phyloP scores from a whole-genome alignment of 306 rosid genomes.

The Rosa lucieae region DNA sequence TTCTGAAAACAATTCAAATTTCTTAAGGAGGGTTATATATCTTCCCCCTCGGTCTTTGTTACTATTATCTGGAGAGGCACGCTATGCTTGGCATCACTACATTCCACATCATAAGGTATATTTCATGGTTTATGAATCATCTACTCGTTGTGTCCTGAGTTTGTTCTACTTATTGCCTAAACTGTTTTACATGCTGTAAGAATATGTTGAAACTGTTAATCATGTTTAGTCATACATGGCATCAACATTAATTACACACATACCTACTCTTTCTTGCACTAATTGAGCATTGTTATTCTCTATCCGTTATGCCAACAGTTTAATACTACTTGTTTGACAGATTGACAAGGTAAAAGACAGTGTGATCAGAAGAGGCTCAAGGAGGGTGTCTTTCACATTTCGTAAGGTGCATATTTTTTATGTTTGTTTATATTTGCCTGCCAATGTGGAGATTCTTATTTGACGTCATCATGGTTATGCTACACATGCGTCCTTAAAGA shows the following conservation, averaged over 20 bases:
- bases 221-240: not conserved
- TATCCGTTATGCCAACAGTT: slow-evolving; percentile 15
- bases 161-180: not conserved
- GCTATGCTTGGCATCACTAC: slow-evolving; percentile 92
- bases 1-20: slow-evolving; percentile 49
- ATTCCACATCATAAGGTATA: slow-evolving; percentile 89
- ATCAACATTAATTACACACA: not conserved
- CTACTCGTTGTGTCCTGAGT: not conserved
- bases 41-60: slow-evolving; percentile 84
- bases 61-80: slow-evolving; percentile 84
- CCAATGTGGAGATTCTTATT: not conserved
- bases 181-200: not conserved
- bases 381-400: slow-evolving; percentile 87
- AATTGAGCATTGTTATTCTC: not conserved
- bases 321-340: slow-evolving; percentile 36
- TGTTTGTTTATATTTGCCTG: slow-evolving; percentile 7
- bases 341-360: slow-evolving; percentile 64
- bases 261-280: no score
- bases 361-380: slow-evolving; percentile 61
- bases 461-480: not conserved
- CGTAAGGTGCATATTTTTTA: slow-evolving; percentile 60
- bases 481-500: not conserved
- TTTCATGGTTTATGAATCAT: not conserved
- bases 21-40: slow-evolving; percentile 58
- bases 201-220: not conserved